A percentile compares a stretch with the other conserved stretches of the same genome.
phyloP scores from a whole-genome alignment of 2,329 filamentous ascomycete genomes.

The Sclerotinia spermophila region DNA sequence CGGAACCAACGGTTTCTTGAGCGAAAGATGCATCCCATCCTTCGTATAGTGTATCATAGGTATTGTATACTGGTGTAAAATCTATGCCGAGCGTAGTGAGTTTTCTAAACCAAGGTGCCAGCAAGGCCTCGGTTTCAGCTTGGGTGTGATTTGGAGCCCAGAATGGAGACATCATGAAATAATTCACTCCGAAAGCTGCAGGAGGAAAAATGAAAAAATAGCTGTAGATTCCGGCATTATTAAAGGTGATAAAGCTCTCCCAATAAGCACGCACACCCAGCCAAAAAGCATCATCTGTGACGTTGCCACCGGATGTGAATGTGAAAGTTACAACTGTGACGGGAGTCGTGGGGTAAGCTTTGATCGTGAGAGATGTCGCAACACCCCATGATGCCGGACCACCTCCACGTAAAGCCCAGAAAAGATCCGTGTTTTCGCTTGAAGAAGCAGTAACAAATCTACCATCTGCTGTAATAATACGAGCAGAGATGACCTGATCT shows the following conservation, averaged over 20 bases:
- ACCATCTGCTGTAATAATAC: conserved; percentile 27
- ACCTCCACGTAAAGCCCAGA: conserved; percentile 30
- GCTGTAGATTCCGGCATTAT: conserved; percentile 34
- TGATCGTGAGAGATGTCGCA: conserved; percentile 53
- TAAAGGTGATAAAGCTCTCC: conserved; percentile 42
- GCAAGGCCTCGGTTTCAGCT: conserved; percentile 29
- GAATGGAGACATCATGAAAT: conserved; percentile 24
- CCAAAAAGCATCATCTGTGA: conserved; percentile 46
- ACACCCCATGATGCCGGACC: conserved; percentile 51
- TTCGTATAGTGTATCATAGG: conserved; percentile 21
- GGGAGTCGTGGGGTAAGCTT: conserved; percentile 43
- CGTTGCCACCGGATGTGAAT: conserved; percentile 44
- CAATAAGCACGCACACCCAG: conserved; percentile 51
- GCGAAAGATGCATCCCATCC: conserved; percentile 42
- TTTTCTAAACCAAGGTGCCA: conserved; percentile 41
- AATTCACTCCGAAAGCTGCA: background rate
- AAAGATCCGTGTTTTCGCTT: conserved; percentile 27
- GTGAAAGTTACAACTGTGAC: conserved; percentile 43
- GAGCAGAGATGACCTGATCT: conserved; percentile 44
- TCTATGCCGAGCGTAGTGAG: conserved; percentile 31
- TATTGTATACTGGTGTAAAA: conserved; percentile 34
- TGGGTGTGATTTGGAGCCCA: conserved; percentile 35
- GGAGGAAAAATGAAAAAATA: conserved; percentile 36
- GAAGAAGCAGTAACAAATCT: conserved; percentile 25
- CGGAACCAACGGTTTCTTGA: conserved; percentile 37